Evolutionary conservation across 148 eudicot species (phyloP).

Genomic region (Spergularia bocconei): DNA sequence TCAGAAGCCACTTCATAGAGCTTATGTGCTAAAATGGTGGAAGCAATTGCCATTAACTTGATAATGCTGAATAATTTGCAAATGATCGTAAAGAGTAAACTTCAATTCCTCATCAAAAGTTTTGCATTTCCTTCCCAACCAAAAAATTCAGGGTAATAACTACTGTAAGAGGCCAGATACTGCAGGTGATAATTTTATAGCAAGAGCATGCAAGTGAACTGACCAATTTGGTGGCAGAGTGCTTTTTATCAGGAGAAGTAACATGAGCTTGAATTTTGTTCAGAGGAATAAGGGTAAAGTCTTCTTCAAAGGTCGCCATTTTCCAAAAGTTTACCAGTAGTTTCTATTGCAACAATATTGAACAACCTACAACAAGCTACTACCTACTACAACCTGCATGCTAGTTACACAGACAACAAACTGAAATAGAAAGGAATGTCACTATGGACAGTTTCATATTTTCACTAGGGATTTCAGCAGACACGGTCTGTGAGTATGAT

Average conservation of each 20-base stretch:
- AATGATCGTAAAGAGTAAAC: conserved; percentile 21
- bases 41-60: background rate
- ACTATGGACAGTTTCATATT: too few species aligned
- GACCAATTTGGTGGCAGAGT: conserved; percentile 77
- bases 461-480: too few species aligned
- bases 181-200: background rate
- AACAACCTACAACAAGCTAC: too few species aligned
- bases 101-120: conserved; percentile 78
- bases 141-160: conserved; percentile 24
- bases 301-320: conserved; percentile 86
- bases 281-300: conserved; percentile 86
- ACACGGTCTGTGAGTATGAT: too few species aligned
- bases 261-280: conserved; percentile 84
- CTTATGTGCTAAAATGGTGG: background rate
- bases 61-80: background rate
- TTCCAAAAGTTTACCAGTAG: conserved; percentile 83
- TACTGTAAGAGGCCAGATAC: background rate
- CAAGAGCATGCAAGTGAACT: conserved; percentile 17
- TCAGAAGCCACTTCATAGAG: conserved; percentile 10
- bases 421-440: too few species aligned
- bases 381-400: too few species aligned
- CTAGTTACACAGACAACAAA: too few species aligned
- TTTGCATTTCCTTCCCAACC: conserved; percentile 94
- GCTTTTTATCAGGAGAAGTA: conserved; percentile 55
- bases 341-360: too few species aligned